Percentiles rank a stretch among this genome's conserved stretches.
phyloP scores from a whole-genome alignment of 73 alveolate species.

The Durusdinium trenchii region DNA sequence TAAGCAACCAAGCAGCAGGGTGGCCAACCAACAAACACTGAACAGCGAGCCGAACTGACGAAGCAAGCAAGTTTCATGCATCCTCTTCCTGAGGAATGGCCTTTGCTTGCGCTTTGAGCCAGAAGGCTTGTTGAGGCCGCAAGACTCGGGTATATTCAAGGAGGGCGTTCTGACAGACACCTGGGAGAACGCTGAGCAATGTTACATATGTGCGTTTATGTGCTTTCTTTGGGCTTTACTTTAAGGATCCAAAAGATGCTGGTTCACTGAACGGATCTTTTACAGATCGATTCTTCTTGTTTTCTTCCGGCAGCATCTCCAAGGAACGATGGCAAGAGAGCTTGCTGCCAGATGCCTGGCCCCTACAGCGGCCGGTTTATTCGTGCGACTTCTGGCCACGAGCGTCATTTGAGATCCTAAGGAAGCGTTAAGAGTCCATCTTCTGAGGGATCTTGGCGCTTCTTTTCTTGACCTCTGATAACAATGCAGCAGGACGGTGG shows the following conservation, averaged over 20 bases:
- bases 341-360: constrained; percentile 52
- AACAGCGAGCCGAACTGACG: not conserved
- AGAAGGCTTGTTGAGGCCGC: constrained; percentile 63
- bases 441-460: no score
- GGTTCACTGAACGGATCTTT: not conserved
- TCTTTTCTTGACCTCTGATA: no score
- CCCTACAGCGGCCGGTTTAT: no score
- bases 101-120: constrained; percentile 79
- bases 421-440: no score
- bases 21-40: no score
- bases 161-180: constrained; percentile 42
- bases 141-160: constrained; percentile 46
- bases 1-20: no score
- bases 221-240: not conserved
- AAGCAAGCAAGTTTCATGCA: not conserved
- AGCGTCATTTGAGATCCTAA: no score
- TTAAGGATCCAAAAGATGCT: not conserved
- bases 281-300: not conserved
- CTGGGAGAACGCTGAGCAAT: not conserved
- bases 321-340: constrained; percentile 41
- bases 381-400: no score
- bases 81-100: not conserved
- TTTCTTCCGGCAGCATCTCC: not conserved
- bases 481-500: no score
- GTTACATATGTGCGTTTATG: not conserved